Evolutionary conservation across 2,329 filamentous ascomycete genomes (phyloP), one percentile per base, ranked within the genome.

Genomic region (Pestalotiopsis sp.): DNA sequence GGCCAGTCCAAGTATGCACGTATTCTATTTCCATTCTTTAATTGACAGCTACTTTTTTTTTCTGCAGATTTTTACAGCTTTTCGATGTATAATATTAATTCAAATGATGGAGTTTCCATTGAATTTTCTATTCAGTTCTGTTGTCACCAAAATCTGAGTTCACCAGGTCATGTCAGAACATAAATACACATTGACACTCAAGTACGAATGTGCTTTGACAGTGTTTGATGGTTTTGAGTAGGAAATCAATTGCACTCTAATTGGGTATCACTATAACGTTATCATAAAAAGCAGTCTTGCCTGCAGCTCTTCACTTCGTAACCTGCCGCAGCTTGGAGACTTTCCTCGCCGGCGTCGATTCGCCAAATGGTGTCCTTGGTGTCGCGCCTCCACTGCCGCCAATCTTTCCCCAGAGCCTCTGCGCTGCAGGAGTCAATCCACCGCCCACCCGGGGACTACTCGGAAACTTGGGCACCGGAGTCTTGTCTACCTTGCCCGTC

Each of bases 381-480:
- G 76, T 78, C 55, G 71, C 77, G 58, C 76, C 75, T 49, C 79
- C 77, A 4, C 74, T 76, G 65, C 76, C 84, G 52, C 81, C 87
- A 71, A 93, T 88, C 77, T 85, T 89, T 71, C 86, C 89, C 83
- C 90, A 90, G 41, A 94, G 79, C 70, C 90, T 85, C 77, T 91
- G 88, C 2, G 91, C 93, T 14, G 93, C 93, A 3, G 93, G 93
- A 25, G 93, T 95, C 76, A 95, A 80, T 4, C 83, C 82, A 20
- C 83, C 83, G 11, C 85, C 81, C 17, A 88, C 83, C 60, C 87
- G 82, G 20, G 90, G 89, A 70, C 88, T 91, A 72, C 90, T 92
- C 1, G 90, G 88, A 70, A 93, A 93, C 72, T 86, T 88, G 9
- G 93, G 92, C n/a, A 90, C 87, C 0, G 90, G 90, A 2, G 88